These are phyloP conservation scores for Starmera caribaea DNA, from an alignment of 805 yeast genomes.

Conservation along the genomic window DNA sequence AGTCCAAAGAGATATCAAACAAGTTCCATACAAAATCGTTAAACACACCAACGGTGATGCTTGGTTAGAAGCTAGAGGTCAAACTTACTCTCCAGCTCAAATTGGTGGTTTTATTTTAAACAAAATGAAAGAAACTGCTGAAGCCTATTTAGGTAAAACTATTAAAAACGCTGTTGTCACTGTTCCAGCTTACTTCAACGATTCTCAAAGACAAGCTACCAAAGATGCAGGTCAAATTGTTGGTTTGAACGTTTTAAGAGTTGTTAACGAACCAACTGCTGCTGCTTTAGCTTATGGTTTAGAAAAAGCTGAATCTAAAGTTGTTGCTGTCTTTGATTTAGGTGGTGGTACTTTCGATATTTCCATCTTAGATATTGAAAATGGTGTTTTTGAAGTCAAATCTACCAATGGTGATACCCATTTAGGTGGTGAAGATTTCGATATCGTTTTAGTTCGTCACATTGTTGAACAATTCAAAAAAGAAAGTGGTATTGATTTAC, in stretches of 20 bases:
- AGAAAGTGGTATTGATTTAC: slow-evolving; percentile 27
- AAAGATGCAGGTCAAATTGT: slow-evolving; percentile 67
- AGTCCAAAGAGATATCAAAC: slow-evolving; percentile 59
- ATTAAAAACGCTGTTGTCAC: slow-evolving; percentile 72
- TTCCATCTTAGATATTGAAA: slow-evolving; percentile 67
- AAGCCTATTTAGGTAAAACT: slow-evolving; percentile 39
- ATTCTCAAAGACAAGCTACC: slow-evolving; percentile 78
- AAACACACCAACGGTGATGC: slow-evolving; percentile 61
- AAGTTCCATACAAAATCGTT: slow-evolving; percentile 56
- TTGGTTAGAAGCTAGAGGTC: slow-evolving; percentile 39
- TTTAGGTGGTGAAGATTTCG: slow-evolving; percentile 83
- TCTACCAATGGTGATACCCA: slow-evolving; percentile 82
- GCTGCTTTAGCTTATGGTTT: slow-evolving; percentile 80
- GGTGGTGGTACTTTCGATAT: slow-evolving; percentile 87
- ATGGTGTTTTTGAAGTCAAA: slow-evolving; percentile 72
- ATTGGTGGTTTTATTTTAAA: slow-evolving; percentile 57
- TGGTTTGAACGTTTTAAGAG: slow-evolving; percentile 69
- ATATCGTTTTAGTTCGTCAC: slow-evolving; percentile 48
- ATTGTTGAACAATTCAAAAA: slow-evolving; percentile 48
- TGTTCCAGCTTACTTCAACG: slow-evolving; percentile 80
- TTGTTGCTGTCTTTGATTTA: slow-evolving; percentile 52
- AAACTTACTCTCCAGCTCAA: slow-evolving; percentile 58
- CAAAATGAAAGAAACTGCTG: slow-evolving; percentile 61
- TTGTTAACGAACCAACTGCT: slow-evolving; percentile 78
- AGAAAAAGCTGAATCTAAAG: slow-evolving; percentile 34